Conservation (phyloP, 768 basidiomycete genomes). For the Pleurotus tuber-regium region DNA sequence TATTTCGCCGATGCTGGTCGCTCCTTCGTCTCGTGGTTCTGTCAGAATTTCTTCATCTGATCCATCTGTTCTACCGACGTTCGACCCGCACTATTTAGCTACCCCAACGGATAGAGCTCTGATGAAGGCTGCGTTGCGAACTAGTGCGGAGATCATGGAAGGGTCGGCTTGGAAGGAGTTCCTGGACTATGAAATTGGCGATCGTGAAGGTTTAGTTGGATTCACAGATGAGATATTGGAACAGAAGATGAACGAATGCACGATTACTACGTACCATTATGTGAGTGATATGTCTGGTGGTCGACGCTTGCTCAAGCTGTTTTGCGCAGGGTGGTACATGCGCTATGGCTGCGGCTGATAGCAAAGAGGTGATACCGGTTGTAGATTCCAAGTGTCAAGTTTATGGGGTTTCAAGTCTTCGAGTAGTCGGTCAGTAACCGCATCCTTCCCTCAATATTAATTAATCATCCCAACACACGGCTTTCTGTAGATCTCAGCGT, state of each 20-base stretch:
- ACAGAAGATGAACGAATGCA: not conserved
- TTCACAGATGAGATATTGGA: slow-evolving; percentile 3
- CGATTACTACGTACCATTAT: not conserved
- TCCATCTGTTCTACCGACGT: not conserved
- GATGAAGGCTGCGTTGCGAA: slow-evolving; percentile 1
- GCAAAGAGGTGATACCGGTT: not conserved
- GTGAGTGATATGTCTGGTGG: not conserved
- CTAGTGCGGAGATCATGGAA: not conserved
- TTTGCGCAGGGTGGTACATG: not conserved
- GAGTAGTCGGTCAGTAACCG: not conserved
- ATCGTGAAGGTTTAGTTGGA: not conserved
- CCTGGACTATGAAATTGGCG: not conserved
- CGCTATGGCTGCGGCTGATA: not conserved
- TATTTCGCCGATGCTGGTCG: not conserved
- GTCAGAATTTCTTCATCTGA: not conserved
- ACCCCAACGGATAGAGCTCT: not conserved
- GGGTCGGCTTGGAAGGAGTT: not conserved
- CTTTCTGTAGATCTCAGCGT: slow-evolving; percentile 1
- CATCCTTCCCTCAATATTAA: too few species aligned
- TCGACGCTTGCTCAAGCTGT: not conserved
- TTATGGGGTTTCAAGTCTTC: not conserved
- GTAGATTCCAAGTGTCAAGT: not conserved
- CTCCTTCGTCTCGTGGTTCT: not conserved
- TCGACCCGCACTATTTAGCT: not conserved
- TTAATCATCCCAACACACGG: too few species aligned